phyloP scores from a whole-genome alignment of 2,329 filamentous ascomycete genomes.

The Microascus cirrosus region DNA sequence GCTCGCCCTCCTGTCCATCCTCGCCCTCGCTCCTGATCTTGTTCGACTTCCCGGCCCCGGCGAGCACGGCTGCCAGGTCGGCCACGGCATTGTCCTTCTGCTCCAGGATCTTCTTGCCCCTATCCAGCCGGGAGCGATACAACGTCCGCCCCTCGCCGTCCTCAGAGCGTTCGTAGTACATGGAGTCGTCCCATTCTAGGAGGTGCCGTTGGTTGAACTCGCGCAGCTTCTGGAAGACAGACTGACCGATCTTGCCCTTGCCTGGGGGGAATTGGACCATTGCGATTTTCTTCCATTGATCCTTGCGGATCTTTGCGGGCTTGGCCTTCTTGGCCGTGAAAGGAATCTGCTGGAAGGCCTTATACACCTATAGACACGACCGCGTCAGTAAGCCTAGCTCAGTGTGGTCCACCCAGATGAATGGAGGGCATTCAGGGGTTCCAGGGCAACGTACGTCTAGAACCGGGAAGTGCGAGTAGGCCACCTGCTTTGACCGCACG shows the following conservation, averaged over 20 bases:
- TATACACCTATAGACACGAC: constrained; percentile 18
- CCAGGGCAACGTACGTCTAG: constrained; percentile 27
- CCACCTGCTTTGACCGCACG: constrained; percentile 34
- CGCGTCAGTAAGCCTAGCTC: not conserved
- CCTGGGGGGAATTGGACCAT: constrained; percentile 45
- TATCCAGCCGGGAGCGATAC: constrained; percentile 26
- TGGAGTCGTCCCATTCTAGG: constrained; percentile 43
- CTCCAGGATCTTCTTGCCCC: constrained; percentile 42
- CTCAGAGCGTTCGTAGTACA: constrained; percentile 26
- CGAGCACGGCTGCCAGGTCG: constrained; percentile 49
- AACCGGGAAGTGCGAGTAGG: constrained; percentile 37
- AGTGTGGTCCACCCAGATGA: not conserved
- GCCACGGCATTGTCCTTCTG: constrained; percentile 52
- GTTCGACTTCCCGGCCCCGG: constrained; percentile 39
- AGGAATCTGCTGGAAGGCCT: constrained; percentile 44
- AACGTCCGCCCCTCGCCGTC: constrained; percentile 19
- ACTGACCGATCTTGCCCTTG: constrained; percentile 41
- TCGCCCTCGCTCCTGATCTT: constrained; percentile 22
- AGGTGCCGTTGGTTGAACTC: constrained; percentile 54
- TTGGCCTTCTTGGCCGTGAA: constrained; percentile 59
- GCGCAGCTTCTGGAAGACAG: constrained; percentile 51
- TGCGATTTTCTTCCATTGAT: constrained; percentile 55
- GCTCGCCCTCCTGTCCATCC: constrained; percentile 11
- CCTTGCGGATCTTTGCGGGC: constrained; percentile 51
- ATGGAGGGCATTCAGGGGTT: not conserved